Evolutionary conservation across 306 rosid species (phyloP).

Genomic region (Cucumis hystrix): DNA sequence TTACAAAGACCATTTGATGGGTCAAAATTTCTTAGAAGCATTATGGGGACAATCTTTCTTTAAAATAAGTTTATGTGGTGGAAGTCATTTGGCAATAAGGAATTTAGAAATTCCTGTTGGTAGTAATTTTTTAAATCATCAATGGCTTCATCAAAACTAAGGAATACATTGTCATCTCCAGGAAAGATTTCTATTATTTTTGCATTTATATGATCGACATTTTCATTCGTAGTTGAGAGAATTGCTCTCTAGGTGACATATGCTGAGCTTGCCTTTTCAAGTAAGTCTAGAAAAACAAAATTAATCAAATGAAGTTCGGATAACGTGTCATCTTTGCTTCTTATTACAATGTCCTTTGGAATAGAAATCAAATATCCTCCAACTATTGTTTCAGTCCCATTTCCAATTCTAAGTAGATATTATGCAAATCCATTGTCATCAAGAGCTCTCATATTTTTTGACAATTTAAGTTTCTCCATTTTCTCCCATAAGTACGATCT

Average conservation of each 20-base stretch:
- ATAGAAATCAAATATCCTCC: neutral
- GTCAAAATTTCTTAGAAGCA: no score
- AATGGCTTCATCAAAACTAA: no score
- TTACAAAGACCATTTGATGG: no score
- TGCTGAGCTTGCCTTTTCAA: neutral
- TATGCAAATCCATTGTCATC: neutral
- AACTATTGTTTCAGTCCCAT: neutral
- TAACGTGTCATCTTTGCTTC: neutral
- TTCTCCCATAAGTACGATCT: no score
- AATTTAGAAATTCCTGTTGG: no score
- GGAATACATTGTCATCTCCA: no score
- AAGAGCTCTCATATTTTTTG: neutral
- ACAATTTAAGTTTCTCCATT: neutral
- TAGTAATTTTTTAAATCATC: no score
- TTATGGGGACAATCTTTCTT: no score
- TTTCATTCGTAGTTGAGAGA: neutral
- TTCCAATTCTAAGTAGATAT: neutral
- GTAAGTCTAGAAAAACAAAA: neutral
- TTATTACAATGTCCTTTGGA: neutral
- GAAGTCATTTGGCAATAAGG: no score
- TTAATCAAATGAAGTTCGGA: neutral
- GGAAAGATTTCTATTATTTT: no score
- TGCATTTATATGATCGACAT: neutral
- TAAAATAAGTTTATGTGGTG: no score
- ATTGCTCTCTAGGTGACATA: neutral